Conservation (phyloP, 208 protist genomes). For the Trichomonas gallinae region DNA sequence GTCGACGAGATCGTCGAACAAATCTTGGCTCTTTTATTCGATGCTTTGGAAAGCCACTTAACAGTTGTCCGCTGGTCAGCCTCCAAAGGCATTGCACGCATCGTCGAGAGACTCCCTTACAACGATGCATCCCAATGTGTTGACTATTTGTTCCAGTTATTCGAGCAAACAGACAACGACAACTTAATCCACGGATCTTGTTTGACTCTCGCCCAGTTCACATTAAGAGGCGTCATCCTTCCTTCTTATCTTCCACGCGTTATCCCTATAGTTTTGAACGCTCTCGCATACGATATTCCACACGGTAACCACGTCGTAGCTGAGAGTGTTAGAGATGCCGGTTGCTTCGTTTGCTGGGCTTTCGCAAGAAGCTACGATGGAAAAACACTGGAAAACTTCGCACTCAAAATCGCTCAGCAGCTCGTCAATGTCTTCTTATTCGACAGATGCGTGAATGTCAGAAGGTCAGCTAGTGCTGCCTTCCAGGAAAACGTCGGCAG, state of each 20-base stretch:
- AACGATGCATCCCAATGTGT: conserved; percentile 69
- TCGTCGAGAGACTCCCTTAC: conserved; percentile 65
- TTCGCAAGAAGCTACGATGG: conserved; percentile 85
- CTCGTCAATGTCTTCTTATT: conserved; percentile 46
- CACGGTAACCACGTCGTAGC: conserved; percentile 79
- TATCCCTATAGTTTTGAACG: conserved; percentile 52
- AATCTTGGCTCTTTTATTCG: not conserved
- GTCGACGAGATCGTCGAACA: not conserved
- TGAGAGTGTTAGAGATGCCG: conserved; percentile 85
- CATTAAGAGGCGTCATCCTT: conserved; percentile 68
- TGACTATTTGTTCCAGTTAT: conserved; percentile 54
- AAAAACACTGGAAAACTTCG: conserved; percentile 48
- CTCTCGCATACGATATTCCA: conserved; percentile 73
- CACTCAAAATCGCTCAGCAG: conserved; percentile 26
- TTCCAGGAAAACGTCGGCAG: conserved; percentile 63
- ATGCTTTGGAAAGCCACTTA: not conserved
- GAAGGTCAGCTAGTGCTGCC: conserved; percentile 55
- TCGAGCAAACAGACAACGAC: conserved; percentile 34
- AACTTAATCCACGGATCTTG: conserved; percentile 78
- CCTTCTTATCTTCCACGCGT: conserved; percentile 55
- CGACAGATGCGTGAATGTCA: conserved; percentile 59
- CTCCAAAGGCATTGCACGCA: conserved; percentile 80
- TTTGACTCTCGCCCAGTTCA: conserved; percentile 80
- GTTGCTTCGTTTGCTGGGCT: conserved; percentile 92
- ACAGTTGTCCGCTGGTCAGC: conserved; percentile 79